phyloP scores from a whole-genome alignment of 495 filamentous ascomycete species.

The Podospora pseudoanserina region DNA sequence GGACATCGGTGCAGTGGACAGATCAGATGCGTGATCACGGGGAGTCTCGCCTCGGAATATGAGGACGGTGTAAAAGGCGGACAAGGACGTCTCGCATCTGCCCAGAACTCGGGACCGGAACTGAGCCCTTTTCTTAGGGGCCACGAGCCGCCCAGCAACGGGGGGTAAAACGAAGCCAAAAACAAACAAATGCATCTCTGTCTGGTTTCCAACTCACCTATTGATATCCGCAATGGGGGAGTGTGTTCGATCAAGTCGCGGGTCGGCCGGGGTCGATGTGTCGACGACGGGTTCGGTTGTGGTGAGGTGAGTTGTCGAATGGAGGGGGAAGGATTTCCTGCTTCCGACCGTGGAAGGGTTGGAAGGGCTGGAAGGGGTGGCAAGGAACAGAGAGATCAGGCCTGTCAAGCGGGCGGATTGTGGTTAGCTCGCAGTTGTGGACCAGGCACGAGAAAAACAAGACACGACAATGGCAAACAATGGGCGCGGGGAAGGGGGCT shows the following conservation, averaged over 20 bases:
- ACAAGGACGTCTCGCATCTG: not conserved
- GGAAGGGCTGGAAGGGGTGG: slow-evolving; percentile 10
- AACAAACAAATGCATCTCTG: not conserved
- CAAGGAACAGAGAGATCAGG: slow-evolving; percentile 21
- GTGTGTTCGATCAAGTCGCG: not conserved
- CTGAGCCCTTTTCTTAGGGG: slow-evolving; percentile 6
- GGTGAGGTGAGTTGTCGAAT: slow-evolving; percentile 3
- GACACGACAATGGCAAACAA: slow-evolving; percentile 1
- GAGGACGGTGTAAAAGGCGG: slow-evolving; percentile 4
- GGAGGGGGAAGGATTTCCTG: slow-evolving; percentile 15
- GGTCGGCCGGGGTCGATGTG: slow-evolving; percentile 2
- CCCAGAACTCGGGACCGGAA: slow-evolving; percentile 13
- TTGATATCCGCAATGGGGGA: slow-evolving; percentile 8
- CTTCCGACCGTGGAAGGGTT: slow-evolving; percentile 13
- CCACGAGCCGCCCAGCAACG: not conserved
- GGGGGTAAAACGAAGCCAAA: not conserved
- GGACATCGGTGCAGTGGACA: not conserved
- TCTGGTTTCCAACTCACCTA: slow-evolving; percentile 10
- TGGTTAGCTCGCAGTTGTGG: slow-evolving; percentile 2
- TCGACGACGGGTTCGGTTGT: not conserved
- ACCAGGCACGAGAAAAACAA: slow-evolving; percentile 4
- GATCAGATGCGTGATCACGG: slow-evolving; percentile 15
- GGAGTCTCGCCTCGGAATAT: slow-evolving; percentile 8
- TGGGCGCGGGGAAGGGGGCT: not conserved
- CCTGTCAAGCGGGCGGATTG: slow-evolving; percentile 9